Conservation (phyloP, 2,329 filamentous ascomycete species). For the Trichoderma cornu-damae region DNA sequence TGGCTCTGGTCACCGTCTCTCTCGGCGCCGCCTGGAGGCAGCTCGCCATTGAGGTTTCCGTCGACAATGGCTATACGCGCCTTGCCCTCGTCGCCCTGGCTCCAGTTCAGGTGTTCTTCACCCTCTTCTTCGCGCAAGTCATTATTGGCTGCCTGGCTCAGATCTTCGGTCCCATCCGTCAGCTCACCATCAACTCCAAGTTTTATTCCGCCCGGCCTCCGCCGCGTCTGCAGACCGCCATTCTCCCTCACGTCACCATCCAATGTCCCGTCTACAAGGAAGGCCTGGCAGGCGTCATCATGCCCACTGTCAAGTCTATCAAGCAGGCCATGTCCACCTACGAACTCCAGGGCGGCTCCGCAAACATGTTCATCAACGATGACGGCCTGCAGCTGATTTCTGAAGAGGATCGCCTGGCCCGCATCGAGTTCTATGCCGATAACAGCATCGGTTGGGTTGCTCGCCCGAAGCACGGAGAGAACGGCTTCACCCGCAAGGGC, state of each 20-base stretch:
- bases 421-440: slow-evolving; percentile 64
- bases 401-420: slow-evolving; percentile 56
- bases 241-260: slow-evolving; percentile 70
- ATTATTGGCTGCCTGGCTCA: slow-evolving; percentile 71
- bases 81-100: slow-evolving; percentile 60
- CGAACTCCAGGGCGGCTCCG: slow-evolving; percentile 70
- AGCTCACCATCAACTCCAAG: slow-evolving; percentile 70
- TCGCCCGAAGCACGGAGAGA: slow-evolving; percentile 57
- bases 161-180: slow-evolving; percentile 68
- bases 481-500: slow-evolving; percentile 57
- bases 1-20: slow-evolving; percentile 59
- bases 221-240: slow-evolving; percentile 50
- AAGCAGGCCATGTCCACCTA: slow-evolving; percentile 74
- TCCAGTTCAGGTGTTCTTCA: slow-evolving; percentile 74
- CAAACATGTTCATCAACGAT: slow-evolving; percentile 72
- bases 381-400: slow-evolving; percentile 65
- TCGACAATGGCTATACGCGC: slow-evolving; percentile 59
- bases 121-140: slow-evolving; percentile 74
- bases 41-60: slow-evolving; percentile 61
- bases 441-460: slow-evolving; percentile 67
- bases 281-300: slow-evolving; percentile 68
- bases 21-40: slow-evolving; percentile 66
- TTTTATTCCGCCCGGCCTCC: slow-evolving; percentile 74
- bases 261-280: slow-evolving; percentile 90
- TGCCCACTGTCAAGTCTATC: slow-evolving; percentile 70